Conservation (phyloP, 768 basidiomycete species). For the Tricholomella constricta region DNA sequence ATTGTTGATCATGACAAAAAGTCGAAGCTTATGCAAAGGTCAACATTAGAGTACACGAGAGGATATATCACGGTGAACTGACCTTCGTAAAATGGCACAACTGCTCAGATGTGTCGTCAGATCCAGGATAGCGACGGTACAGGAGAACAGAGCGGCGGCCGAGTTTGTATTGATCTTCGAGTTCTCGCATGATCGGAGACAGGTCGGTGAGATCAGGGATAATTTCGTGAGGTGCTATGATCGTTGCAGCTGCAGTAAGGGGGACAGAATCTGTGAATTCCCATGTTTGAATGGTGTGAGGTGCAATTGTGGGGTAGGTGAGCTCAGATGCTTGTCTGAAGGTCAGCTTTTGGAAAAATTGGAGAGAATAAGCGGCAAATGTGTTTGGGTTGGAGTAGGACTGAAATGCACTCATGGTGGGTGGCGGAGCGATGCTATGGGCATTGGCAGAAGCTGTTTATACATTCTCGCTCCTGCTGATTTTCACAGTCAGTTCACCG, state of each 20-base stretch:
- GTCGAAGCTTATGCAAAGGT: conserved; percentile 1
- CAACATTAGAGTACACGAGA: not conserved
- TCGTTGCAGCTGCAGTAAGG: not conserved
- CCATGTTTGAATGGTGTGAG: not conserved
- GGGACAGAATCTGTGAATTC: conserved; percentile 1
- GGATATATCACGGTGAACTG: too few species aligned
- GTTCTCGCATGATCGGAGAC: not conserved
- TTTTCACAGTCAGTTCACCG: too few species aligned
- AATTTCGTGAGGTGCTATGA: conserved; percentile 4
- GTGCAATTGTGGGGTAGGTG: conserved; percentile 3
- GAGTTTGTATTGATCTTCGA: not conserved
- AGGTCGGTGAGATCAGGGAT: conserved; percentile 5
- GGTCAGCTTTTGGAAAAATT: conserved; percentile 6
- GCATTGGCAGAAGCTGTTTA: too few species aligned
- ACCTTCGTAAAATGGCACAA: not conserved
- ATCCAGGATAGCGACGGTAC: not conserved
- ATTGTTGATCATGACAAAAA: conserved; percentile 12
- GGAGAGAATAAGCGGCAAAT: not conserved
- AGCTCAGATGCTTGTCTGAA: not conserved
- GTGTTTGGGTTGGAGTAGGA: not conserved
- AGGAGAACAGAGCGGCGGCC: not conserved
- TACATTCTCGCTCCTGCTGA: too few species aligned
- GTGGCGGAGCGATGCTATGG: too few species aligned
- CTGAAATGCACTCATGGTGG: not conserved
- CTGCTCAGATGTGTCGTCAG: not conserved